Base-by-base conservation (phyloP, 441 rosid species). In the Hura crepitans region DNA sequence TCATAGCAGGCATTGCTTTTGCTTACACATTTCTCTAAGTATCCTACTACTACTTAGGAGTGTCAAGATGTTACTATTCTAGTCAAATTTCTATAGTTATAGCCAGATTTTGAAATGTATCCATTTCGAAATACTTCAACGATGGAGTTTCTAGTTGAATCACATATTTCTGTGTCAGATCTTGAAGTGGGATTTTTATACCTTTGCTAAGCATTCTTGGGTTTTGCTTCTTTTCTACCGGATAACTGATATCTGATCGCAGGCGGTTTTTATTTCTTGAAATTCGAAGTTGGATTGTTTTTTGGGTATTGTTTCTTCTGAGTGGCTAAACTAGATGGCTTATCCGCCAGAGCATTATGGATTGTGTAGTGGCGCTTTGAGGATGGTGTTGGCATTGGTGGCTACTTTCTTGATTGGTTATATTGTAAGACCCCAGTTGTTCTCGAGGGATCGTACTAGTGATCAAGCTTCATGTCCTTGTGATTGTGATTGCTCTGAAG, bases 401-500 rank as follows among this genome's bases (percentile, higher is more conserved):
- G 79, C 79, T 63, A 67, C 78, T 42, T 68, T 74, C 71, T 69
- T 75, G 62, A 70, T 80, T 39, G 79, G 78, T 12, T 82, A 75
- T 81, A 61, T 68, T 25, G 62, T 75, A 42, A 77, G 79, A 27
- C 81, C 80, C 7, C 78, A 75, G 14, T 54, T 71, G 49, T 69
- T 55, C 73, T 71, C 77, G 39, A 78, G 61, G 75, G 66, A 72
- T 43, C 73, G 47, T 27, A 66, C 78, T 65, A 73, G 39, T 43
- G 66, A 45, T 75, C 59, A 61, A 23, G 55, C 72, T 68, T 74
- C 85, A 7, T 85, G 91, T 49, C 71, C 77, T 50, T 87, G 91
- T 75, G 72, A 63, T 51, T 87, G 91, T 68, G 83, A 81, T 65
- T 85, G 89, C 75, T 72, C 75, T 66, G 77, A 81, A 45, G 80